These are phyloP conservation scores for Aspergillus pseudoterreus DNA, from an alignment of 2,329 filamentous ascomycete genomes.

Conservation along the genomic window DNA sequence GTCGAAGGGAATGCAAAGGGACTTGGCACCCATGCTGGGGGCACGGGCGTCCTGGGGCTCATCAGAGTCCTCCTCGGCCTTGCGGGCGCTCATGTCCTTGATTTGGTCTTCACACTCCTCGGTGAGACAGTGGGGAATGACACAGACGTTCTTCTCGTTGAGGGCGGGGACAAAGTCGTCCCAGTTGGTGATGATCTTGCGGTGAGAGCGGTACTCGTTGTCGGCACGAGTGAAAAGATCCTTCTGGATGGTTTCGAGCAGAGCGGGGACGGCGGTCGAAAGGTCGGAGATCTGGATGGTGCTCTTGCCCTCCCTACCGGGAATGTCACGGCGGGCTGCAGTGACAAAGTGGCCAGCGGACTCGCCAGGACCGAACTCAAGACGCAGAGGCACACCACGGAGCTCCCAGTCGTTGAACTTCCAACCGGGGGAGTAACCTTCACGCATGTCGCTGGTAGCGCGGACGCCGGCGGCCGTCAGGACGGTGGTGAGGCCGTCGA, in stretches of 20 bases:
- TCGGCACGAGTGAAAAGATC: slow-evolving; percentile 79
- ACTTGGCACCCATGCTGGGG: slow-evolving; percentile 73
- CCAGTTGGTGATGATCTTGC: slow-evolving; percentile 80
- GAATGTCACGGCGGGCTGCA: slow-evolving; percentile 79
- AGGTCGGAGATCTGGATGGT: slow-evolving; percentile 74
- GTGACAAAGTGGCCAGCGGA: slow-evolving; percentile 80
- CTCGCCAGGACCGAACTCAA: slow-evolving; percentile 96
- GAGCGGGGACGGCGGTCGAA: slow-evolving; percentile 66
- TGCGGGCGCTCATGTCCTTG: slow-evolving; percentile 84
- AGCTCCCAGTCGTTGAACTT: slow-evolving; percentile 99
- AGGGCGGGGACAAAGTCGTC: slow-evolving; percentile 85
- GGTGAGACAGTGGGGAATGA: slow-evolving; percentile 86
- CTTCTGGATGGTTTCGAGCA: slow-evolving; percentile 85
- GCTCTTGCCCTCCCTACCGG: slow-evolving; percentile 64
- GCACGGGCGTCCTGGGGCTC: slow-evolving; percentile 69
- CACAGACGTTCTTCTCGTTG: slow-evolving; percentile 85
- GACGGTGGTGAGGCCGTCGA: slow-evolving; percentile 65
- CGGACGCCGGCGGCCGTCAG: slow-evolving; percentile 73
- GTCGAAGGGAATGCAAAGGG: slow-evolving; percentile 75
- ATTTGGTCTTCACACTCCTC: slow-evolving; percentile 88
- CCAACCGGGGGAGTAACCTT: slow-evolving; percentile 89
- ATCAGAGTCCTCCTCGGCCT: slow-evolving; percentile 58
- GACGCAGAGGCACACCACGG: slow-evolving; percentile 86
- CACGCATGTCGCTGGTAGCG: slow-evolving; percentile 75
- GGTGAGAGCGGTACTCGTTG: slow-evolving; percentile 72